A percentile compares a stretch with the other conserved stretches of the same genome.
phyloP scores from a whole-genome alignment of 805 yeast genomes.

The Candida maesae region DNA sequence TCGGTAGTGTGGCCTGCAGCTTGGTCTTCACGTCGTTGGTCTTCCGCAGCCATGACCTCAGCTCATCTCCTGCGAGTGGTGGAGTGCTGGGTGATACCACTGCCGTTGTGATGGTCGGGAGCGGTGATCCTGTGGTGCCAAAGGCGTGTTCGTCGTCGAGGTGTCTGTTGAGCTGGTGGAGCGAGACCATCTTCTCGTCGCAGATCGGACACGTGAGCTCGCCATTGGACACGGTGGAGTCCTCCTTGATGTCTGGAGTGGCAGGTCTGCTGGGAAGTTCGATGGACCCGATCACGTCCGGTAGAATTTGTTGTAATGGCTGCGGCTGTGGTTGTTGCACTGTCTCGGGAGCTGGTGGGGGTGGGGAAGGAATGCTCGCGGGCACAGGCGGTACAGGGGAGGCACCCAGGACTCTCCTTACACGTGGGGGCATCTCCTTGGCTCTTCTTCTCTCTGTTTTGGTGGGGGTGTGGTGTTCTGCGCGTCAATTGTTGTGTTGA shows the following conservation, averaged over 20 bases:
- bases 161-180: conserved; percentile 60
- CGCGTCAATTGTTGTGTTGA: too few species aligned
- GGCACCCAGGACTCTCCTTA: conserved; percentile 4
- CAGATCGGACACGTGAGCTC: conserved; percentile 72
- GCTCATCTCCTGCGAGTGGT: conserved; percentile 28
- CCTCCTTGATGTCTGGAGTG: conserved; percentile 3
- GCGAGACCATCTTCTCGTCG: conserved; percentile 48
- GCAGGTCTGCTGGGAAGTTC: conserved; percentile 2
- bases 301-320: neutral
- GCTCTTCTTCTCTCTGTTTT: too few species aligned
- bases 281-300: conserved; percentile 16
- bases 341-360: neutral
- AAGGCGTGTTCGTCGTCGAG: conserved; percentile 63
- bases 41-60: conserved; percentile 42
- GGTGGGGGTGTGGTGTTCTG: too few species aligned
- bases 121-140: conserved; percentile 8
- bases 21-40: conserved; percentile 37
- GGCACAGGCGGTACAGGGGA: neutral
- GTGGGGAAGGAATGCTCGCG: too few species aligned
- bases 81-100: too few species aligned
- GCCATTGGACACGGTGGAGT: neutral
- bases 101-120: too few species aligned
- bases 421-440: conserved; percentile 6
- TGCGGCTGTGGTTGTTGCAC: neutral
- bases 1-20: conserved; percentile 32